These are phyloP conservation scores for Lactifluus subvellereus DNA, from an alignment of 768 basidiomycete genomes.

Conservation along the genomic window DNA sequence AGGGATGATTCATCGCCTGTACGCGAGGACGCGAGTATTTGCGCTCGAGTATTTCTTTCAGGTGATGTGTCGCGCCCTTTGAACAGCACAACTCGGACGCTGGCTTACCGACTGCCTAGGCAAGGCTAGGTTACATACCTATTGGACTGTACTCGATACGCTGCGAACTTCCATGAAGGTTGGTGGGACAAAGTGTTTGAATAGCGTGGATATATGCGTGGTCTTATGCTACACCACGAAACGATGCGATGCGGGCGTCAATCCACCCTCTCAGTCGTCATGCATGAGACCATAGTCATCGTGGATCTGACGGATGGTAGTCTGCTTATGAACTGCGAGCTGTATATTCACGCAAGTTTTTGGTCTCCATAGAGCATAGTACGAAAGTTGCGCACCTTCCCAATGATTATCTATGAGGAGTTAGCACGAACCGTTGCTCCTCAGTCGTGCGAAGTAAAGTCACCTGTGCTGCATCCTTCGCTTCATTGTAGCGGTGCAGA, in stretches of 20 bases:
- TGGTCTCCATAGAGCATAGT: neutral
- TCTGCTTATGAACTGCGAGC: conserved; percentile 67
- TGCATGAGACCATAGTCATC: conserved; percentile 59
- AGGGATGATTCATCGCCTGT: conserved; percentile 39
- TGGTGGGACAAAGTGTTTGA: neutral
- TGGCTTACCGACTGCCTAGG: too few relatives aligned
- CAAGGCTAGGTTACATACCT: too few relatives aligned
- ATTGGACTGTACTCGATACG: too few relatives aligned
- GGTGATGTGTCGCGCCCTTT: conserved; percentile 32
- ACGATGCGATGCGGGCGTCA: neutral
- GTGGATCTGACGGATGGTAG: conserved; percentile 70
- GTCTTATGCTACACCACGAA: neutral
- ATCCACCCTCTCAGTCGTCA: conserved; percentile 39
- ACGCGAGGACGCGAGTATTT: conserved; percentile 46
- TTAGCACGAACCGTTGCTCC: neutral
- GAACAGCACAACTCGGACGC: too few relatives aligned
- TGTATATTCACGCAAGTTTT: conserved; percentile 30
- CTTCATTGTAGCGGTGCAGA: conserved; percentile 69
- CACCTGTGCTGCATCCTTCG: conserved; percentile 76
- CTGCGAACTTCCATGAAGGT: too few relatives aligned
- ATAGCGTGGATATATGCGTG: neutral
- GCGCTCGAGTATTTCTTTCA: conserved; percentile 58
- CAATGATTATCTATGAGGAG: conserved; percentile 59
- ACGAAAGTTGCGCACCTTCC: conserved; percentile 44
- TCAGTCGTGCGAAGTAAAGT: neutral